phyloP scores from a whole-genome alignment of 2,329 filamentous ascomycete genomes.

The Phyllosticta citriasiana region DNA sequence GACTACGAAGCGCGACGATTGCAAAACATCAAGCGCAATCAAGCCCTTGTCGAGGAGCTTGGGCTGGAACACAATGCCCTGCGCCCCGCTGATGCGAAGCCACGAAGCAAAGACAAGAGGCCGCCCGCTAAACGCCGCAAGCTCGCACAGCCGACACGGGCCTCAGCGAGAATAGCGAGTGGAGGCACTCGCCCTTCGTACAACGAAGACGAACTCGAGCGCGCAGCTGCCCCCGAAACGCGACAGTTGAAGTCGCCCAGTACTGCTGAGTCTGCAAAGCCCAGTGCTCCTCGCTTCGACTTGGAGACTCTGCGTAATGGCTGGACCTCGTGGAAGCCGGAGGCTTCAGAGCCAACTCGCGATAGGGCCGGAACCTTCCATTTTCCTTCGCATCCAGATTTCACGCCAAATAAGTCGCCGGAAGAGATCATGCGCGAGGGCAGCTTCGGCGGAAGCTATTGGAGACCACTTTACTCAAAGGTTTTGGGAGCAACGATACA shows the following conservation, averaged over 20 bases:
- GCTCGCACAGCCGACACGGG: conserved; percentile 27
- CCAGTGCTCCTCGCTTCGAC: conserved; percentile 12
- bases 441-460: conserved; percentile 44
- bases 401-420: conserved; percentile 45
- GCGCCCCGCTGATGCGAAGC: conserved; percentile 6
- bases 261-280: neutral
- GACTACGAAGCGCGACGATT: conserved; percentile 38
- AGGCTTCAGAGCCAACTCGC: conserved; percentile 31
- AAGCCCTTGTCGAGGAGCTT: conserved; percentile 38
- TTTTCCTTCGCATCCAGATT: conserved; percentile 35
- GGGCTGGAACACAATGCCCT: conserved; percentile 28
- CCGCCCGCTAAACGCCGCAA: conserved; percentile 34
- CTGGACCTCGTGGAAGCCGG: conserved; percentile 37
- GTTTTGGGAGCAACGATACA: conserved; percentile 32
- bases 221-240: neutral
- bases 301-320: conserved; percentile 23
- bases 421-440: conserved; percentile 43
- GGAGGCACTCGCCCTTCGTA: conserved; percentile 18
- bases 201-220: neutral
- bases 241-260: neutral
- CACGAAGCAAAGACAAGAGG: conserved; percentile 34
- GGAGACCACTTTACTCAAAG: conserved; percentile 37
- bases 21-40: conserved; percentile 41
- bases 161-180: conserved; percentile 40
- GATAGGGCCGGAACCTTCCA: conserved; percentile 35